A percentile compares a stretch with the other conserved stretches of the same genome.
Evolutionary conservation across 1,284 basidiomycete species (phyloP).

Genomic region (Papiliotrema fonsecae): DNA sequence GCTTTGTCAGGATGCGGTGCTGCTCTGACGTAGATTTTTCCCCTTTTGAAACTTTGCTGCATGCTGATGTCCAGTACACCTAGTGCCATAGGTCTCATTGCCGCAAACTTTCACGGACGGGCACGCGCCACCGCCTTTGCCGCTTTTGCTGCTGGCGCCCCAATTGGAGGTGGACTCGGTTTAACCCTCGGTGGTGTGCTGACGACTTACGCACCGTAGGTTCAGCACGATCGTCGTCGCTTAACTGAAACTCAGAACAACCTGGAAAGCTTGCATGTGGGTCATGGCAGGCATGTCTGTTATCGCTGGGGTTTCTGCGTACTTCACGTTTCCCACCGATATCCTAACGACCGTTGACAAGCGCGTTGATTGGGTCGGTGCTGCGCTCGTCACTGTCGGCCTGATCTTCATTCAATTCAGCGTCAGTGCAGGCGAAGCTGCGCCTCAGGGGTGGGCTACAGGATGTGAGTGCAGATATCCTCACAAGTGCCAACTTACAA

Average conservation of each 20-base stretch:
- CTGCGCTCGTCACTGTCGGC: conserved; percentile 65
- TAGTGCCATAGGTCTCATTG: conserved; percentile 63
- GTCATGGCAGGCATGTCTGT: conserved; percentile 56
- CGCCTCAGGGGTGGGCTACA: conserved; percentile 67
- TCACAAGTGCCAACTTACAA: neutral
- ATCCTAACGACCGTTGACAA: conserved; percentile 49
- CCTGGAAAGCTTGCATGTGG: conserved; percentile 64
- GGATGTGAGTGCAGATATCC: conserved; percentile 54
- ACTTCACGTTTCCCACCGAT: conserved; percentile 56
- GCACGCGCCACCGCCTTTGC: conserved; percentile 69
- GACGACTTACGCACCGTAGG: conserved; percentile 56
- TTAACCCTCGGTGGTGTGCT: conserved; percentile 64
- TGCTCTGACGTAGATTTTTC: conserved; percentile 27
- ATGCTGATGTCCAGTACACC: conserved; percentile 26
- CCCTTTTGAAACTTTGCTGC: neutral
- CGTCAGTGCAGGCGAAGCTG: conserved; percentile 66
- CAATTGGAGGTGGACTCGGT: conserved; percentile 68
- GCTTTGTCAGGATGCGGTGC: conserved; percentile 36
- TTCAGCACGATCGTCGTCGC: neutral
- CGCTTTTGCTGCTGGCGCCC: conserved; percentile 68
- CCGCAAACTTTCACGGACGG: conserved; percentile 62
- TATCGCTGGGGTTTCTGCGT: conserved; percentile 53
- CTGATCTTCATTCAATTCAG: conserved; percentile 74
- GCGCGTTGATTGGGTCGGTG: conserved; percentile 78
- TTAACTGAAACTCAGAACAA: conserved; percentile 12